Evolutionary conservation across 805 yeast species (phyloP), one percentile per base, ranked within the genome.

Genomic region (Metschnikowia santaceciliae): DNA sequence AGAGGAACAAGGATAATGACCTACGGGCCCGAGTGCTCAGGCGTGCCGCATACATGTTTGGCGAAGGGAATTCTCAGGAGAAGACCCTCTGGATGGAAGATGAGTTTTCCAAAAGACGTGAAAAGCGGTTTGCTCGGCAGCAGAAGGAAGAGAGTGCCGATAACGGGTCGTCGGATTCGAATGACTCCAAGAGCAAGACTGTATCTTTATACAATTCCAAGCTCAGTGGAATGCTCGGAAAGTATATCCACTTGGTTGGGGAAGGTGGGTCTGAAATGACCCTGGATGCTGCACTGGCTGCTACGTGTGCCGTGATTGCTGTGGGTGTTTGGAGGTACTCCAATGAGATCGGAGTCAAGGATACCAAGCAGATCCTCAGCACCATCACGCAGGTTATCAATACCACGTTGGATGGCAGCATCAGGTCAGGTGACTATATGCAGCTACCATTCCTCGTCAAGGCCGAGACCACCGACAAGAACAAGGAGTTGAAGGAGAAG

Each of bases 1-100:
- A 85, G 53, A 76, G 94, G 56, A 91, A 91, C 66, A 85, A 88
- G 70, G 96, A 90, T 65, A 86, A 89, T 60, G 98, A 92, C 63
- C 72, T 92, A 49, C 76, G 96, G 47, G 81, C 88, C 0, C 74
- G 98, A 49, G 84, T 92, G 19, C 77, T 80, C 55, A 85, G 84
- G 56, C 74, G 94, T 38, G 97, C 97, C 0, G 73, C 70, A 36
- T 69, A 68, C 17, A 68, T 85, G 57, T 90, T 81, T 69, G 94
- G 96, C 1, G 78, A 74, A 8, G 74, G 68, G 0, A 82, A 81
- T 6, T 68, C 84, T 10, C 75, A 70, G 8, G 81, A 77, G 42
- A 79, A 81, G 54, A 64, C 67, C 39, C 71, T 76, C 38, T 92
- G 97, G 97, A 77, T 88, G 34, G 85, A 83, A 35, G 72, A 74